These are phyloP conservation scores for Mycena olivaceomarginata DNA, from an alignment of 768 basidiomycete genomes.

Conservation along the genomic window DNA sequence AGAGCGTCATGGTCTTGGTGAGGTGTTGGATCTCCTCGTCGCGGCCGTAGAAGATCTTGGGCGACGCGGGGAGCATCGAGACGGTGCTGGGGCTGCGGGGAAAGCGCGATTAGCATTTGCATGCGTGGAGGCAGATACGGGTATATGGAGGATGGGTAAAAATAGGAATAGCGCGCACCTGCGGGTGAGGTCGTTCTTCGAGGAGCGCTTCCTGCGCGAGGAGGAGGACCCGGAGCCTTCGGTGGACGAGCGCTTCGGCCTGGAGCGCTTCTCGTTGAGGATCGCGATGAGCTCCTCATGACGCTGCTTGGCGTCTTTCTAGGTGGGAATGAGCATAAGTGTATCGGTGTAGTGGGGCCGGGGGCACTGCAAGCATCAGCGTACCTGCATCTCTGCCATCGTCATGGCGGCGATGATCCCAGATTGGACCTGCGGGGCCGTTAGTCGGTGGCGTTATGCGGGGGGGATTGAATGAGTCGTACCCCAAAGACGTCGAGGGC, in stretches of 20 bases:
- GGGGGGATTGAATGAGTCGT: neutral
- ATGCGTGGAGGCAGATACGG: neutral
- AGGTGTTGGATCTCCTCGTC: slow-evolving; percentile 35
- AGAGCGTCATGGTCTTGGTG: slow-evolving; percentile 17
- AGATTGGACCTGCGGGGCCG: slow-evolving; percentile 13
- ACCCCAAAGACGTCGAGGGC: slow-evolving; percentile 39
- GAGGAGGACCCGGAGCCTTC: neutral
- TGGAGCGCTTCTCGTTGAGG: slow-evolving; percentile 36
- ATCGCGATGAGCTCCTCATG: slow-evolving; percentile 42
- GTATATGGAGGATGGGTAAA: neutral
- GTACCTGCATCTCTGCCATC: slow-evolving; percentile 38
- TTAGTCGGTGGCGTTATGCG: neutral
- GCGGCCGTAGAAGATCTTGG: slow-evolving; percentile 39
- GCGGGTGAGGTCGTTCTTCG: slow-evolving; percentile 11
- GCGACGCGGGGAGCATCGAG: slow-evolving; percentile 34
- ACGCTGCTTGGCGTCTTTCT: slow-evolving; percentile 38
- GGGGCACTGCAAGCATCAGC: neutral
- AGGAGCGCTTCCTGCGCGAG: slow-evolving; percentile 28
- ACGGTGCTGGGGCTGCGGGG: slow-evolving; percentile 14
- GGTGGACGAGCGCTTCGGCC: neutral
- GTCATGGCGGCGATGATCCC: slow-evolving; percentile 34
- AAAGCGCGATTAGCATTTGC: neutral
- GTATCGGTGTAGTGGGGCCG: too few species aligned
- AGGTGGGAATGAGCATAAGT: neutral
- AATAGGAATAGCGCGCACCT: neutral